These are phyloP conservation scores for Populus euphratica DNA, from an alignment of 345 rosid genomes.

Conservation along the genomic window DNA sequence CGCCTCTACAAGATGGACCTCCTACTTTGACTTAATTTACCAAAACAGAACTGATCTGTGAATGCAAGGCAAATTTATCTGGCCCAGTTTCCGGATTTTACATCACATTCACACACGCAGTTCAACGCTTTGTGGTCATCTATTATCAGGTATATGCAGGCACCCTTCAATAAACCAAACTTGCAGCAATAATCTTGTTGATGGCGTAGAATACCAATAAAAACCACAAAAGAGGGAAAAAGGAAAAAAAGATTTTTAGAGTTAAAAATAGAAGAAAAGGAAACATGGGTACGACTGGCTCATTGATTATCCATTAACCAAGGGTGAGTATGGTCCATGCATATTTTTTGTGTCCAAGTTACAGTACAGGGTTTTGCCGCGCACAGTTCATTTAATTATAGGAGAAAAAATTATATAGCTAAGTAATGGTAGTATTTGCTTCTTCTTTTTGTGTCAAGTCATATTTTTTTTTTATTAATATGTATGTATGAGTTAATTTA, in stretches of 20 bases:
- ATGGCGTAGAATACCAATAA: background rate
- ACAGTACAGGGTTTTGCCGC: background rate
- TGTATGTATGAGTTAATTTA: accelerated
- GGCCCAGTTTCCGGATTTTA: background rate
- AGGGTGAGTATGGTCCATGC: background rate
- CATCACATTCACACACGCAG: background rate
- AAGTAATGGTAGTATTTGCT: no score
- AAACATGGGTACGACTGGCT: background rate
- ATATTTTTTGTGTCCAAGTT: background rate
- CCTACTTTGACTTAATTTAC: background rate
- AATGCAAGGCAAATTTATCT: background rate
- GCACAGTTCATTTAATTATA: background rate
- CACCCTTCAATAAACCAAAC: background rate
- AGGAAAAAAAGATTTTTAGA: background rate
- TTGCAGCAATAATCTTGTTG: background rate
- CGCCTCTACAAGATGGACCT: background rate
- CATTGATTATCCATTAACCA: background rate
- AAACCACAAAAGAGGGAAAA: background rate
- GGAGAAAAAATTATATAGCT: no score
- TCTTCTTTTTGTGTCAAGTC: no score
- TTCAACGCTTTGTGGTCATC: background rate
- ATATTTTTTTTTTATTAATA: no score
- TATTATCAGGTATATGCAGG: background rate
- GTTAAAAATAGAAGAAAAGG: background rate
- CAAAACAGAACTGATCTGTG: background rate